phyloP scores from a whole-genome alignment of 1,284 basidiomycete genomes.

The Peniophora sp. region DNA sequence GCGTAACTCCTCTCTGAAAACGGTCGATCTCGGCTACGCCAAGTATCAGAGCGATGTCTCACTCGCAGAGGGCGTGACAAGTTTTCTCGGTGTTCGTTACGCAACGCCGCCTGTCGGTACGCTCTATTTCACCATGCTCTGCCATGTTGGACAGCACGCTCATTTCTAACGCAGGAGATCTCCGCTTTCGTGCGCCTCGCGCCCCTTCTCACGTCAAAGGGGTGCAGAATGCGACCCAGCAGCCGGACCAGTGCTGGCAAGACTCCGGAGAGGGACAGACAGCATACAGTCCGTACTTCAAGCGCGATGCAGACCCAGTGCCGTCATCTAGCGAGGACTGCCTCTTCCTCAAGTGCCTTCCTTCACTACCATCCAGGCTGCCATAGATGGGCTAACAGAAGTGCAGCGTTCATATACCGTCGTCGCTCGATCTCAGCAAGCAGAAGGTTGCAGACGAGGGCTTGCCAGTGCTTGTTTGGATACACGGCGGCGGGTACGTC shows the following conservation, averaged over 20 bases:
- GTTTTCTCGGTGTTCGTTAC: constrained; percentile 9
- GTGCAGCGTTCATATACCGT: constrained; percentile 1
- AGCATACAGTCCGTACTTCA: background rate
- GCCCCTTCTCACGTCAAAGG: constrained; percentile 3
- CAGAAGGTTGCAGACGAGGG: background rate
- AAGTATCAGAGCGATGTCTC: background rate
- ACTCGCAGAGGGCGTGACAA: constrained; percentile 1
- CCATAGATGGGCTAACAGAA: background rate
- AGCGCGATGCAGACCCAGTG: background rate
- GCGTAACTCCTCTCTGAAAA: background rate
- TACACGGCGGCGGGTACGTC: constrained; percentile 28
- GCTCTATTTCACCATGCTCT: background rate
- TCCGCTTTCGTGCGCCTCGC: constrained; percentile 7
- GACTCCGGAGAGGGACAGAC: background rate
- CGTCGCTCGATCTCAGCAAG: background rate
- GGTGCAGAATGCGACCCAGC: constrained; percentile 5
- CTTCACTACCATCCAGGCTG: background rate
- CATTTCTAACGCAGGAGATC: constrained; percentile 1
- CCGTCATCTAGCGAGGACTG: constrained; percentile 25
- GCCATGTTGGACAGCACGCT: background rate
- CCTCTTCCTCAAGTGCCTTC: constrained; percentile 30
- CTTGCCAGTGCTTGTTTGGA: constrained; percentile 33
- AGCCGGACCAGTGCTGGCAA: constrained; percentile 6
- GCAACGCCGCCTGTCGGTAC: constrained; percentile 8
- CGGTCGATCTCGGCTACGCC: background rate